Evolutionary conservation across 2,329 filamentous ascomycete genomes (phyloP).

Genomic region (Bipolaris cookei): DNA sequence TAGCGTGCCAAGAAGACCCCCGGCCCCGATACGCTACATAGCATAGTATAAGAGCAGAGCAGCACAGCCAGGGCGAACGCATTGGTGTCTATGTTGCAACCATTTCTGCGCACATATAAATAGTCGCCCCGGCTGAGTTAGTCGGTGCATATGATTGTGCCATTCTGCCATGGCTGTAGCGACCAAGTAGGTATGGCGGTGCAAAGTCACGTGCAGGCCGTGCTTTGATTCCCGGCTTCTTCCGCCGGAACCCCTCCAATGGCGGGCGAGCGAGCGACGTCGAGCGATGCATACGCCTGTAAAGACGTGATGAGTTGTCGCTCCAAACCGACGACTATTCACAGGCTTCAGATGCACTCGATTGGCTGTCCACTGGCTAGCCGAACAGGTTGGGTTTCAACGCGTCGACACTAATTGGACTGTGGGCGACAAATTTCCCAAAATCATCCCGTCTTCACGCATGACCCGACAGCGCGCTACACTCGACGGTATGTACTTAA

Average conservation of each 20-base stretch:
- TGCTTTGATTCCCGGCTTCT: conserved; percentile 20
- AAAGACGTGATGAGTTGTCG: conserved; percentile 50
- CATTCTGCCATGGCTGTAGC: neutral
- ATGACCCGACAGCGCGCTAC: conserved; percentile 43
- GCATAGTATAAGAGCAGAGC: too few species aligned
- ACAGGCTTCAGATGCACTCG: conserved; percentile 27
- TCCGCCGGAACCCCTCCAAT: conserved; percentile 36
- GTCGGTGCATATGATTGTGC: too few species aligned
- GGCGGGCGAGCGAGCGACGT: conserved; percentile 23
- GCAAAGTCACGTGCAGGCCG: conserved; percentile 8
- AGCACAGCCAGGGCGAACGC: too few species aligned
- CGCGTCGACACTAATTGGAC: conserved; percentile 39
- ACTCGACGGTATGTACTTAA: conserved; percentile 43
- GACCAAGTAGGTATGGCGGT: too few species aligned
- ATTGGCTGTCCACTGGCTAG: conserved; percentile 44
- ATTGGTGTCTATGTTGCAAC: too few species aligned
- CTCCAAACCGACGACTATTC: conserved; percentile 38
- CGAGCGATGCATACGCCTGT: conserved; percentile 35
- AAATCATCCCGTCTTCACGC: conserved; percentile 48
- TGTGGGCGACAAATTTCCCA: conserved; percentile 36
- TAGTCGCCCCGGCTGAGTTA: too few species aligned
- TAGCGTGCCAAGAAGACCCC: conserved; percentile 24
- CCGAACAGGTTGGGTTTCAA: conserved; percentile 47
- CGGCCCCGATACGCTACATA: neutral
- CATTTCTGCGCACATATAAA: too few species aligned